These are phyloP conservation scores for Radiomyces spectabilis DNA, from an alignment of 192 early-diverging fungal species.

Conservation along the genomic window DNA sequence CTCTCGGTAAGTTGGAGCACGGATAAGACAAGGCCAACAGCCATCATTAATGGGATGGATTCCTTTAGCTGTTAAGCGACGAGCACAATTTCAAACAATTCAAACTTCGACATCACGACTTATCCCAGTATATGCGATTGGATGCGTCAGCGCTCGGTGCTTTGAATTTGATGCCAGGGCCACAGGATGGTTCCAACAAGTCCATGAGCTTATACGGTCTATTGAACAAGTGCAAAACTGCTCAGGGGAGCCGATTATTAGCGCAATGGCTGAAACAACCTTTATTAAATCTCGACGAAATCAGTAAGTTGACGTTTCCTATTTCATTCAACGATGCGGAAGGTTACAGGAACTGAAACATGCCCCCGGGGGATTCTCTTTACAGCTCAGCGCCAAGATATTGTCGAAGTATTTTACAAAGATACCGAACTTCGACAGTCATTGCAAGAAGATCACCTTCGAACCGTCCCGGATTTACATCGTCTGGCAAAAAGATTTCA, in stretches of 20 bases:
- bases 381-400: conserved; percentile 56
- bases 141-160: conserved; percentile 86
- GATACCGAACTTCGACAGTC: conserved; percentile 56
- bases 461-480: conserved; percentile 81
- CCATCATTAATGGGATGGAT: neutral
- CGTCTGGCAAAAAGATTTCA: conserved; percentile 82
- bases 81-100: conserved; percentile 79
- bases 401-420: conserved; percentile 64
- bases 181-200: conserved; percentile 60
- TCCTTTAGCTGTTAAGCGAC: conserved; percentile 1
- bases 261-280: conserved; percentile 94
- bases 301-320: conserved; percentile 46
- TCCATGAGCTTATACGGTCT: conserved; percentile 64
- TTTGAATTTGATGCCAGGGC: conserved; percentile 75
- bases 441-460: conserved; percentile 68
- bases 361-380: neutral
- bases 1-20: conserved; percentile 40
- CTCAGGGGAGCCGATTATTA: conserved; percentile 77
- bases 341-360: too few relatives aligned
- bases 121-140: conserved; percentile 87
- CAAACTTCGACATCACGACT: conserved; percentile 57
- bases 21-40: neutral
- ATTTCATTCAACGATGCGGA: too few relatives aligned
- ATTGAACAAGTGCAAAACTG: conserved; percentile 84
- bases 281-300: conserved; percentile 60